phyloP scores from a whole-genome alignment of 1,284 basidiomycete genomes.

The Apiotrichum sp. region DNA sequence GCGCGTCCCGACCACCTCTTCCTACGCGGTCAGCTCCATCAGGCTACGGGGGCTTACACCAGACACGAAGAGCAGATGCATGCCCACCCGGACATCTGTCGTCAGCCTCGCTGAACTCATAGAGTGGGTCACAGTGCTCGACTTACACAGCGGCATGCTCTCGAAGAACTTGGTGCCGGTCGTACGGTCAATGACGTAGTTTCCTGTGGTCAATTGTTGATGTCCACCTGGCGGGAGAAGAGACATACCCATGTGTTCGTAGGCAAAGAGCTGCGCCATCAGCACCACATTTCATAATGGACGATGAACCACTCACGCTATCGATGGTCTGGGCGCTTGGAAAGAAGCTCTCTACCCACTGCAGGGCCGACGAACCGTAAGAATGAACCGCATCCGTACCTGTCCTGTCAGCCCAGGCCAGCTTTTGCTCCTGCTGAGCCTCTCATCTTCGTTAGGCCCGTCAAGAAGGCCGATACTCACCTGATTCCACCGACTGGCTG shows the following conservation, averaged over 20 bases:
- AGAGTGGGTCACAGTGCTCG: neutral
- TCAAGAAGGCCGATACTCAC: too few relatives aligned
- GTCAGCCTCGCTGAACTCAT: conserved; percentile 1
- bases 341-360: neutral
- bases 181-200: conserved; percentile 59
- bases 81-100: conserved; percentile 52
- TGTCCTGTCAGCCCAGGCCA: too few relatives aligned
- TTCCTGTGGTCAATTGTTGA: conserved; percentile 47
- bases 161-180: conserved; percentile 64
- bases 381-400: too few relatives aligned
- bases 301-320: too few relatives aligned
- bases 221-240: too few relatives aligned
- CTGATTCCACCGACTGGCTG: conserved; percentile 5
- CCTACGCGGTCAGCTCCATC: too few relatives aligned
- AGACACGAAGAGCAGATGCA: conserved; percentile 66
- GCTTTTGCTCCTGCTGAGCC: too few relatives aligned
- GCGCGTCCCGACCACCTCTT: too few relatives aligned
- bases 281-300: neutral
- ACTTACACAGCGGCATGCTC: conserved; percentile 69
- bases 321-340: neutral
- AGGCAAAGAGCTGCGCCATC: conserved; percentile 35
- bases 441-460: too few relatives aligned
- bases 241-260: conserved; percentile 42
- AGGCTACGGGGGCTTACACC: conserved; percentile 22
- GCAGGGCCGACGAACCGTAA: too few relatives aligned